Evolutionary conservation across 257 asterid genomes (phyloP).

Genomic region (Perilla frutescens): DNA sequence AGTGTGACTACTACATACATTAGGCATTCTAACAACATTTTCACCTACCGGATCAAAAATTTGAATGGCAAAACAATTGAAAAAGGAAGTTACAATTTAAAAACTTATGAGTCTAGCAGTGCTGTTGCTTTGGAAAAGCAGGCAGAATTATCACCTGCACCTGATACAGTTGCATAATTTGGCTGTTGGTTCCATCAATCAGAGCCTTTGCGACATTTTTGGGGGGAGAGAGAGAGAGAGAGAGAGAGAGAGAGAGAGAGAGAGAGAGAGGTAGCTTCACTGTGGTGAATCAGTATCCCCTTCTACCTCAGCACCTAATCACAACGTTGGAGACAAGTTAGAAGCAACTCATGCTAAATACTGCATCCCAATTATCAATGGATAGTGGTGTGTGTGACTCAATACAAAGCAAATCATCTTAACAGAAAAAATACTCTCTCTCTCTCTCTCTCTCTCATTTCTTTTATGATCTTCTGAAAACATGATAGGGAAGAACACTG

Average conservation of each 20-base stretch:
- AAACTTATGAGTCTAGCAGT: not conserved
- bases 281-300: conserved; percentile 42
- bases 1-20: no score
- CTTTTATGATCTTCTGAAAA: no score
- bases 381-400: no score
- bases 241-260: not conserved
- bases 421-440: no score
- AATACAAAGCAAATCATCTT: no score
- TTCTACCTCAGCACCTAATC: conserved; percentile 44
- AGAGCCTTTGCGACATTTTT: not conserved
- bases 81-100: not conserved
- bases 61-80: not conserved
- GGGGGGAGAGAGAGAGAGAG: no score
- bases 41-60: conserved; percentile 22
- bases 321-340: conserved; percentile 26
- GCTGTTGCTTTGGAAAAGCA: not conserved
- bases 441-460: no score
- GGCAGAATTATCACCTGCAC: conserved; percentile 1
- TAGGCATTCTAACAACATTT: conserved; percentile 14
- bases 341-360: conserved; percentile 10
- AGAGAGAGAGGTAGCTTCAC: conserved; percentile 26
- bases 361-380: no score
- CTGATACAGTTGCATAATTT: conserved; percentile 21
- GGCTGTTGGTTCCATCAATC: not conserved
- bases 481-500: no score